Base-by-base conservation (phyloP, 2,329 filamentous ascomycete genomes). In the Albophoma yamanashiensis region DNA sequence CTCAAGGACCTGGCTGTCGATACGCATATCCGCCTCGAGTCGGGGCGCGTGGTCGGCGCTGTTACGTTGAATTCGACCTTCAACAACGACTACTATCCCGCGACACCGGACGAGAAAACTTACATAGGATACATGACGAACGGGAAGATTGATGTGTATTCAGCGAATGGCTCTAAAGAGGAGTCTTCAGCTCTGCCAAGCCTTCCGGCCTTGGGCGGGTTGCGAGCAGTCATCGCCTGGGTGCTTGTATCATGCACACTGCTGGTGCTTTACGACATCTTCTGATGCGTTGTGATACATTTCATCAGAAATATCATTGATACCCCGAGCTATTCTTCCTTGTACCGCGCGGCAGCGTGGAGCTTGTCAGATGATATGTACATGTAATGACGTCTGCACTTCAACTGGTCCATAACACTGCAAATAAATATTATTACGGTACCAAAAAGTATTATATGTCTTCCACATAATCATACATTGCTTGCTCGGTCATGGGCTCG, bases 1-100 rank as follows among this genome's bases (percentile, higher is more conserved):
- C 66, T 83, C n/a, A 50, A 52, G 1, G 66, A 66, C 8, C 64
- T 73, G n/a, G 76, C 77, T 43, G 70, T 83, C 0, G 76, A 85
- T 39, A 87, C 83, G 0, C 88, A 84, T 79, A 82, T 87, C 45
- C 76, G 83, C 2, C 73, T 88, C 34, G 85, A 88, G 66, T 77
- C 79, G 55, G 82, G 82, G 0, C 74, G 71, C 1, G 68, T 80
- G 0, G 79, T 82, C 1, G 82, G 80, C 0, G 69, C 65, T 1
- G 79, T 88, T 4, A 74, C 73, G 5, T 69, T 89, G 57, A 88
- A 88, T 65, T 70, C 75, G 1, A 88, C 85, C 0, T 88, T 81
- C 62, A 83, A 84, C 1, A 63, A 68, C 4, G 84, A 88, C 67
- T 61, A 63, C 31, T 88, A 88, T 67, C 75, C 78, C 0, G 66